These are phyloP conservation scores for Skeletonema tropicum DNA, from an alignment of 108 stramenopile genomes.

Conservation along the genomic window DNA sequence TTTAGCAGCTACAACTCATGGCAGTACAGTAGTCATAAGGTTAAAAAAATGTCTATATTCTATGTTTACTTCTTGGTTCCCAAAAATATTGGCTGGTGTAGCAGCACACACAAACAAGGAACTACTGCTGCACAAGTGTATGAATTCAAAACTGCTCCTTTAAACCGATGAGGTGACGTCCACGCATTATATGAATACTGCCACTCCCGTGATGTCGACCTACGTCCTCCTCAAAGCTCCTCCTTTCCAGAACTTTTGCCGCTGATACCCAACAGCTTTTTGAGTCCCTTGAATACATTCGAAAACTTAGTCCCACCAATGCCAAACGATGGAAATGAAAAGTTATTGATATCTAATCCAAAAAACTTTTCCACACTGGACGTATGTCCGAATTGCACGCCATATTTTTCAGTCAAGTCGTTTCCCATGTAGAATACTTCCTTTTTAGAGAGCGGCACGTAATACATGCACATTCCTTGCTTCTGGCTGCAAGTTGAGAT, in stretches of 20 bases:
- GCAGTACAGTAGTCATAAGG: neutral
- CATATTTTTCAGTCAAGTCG: slow-evolving; percentile 38
- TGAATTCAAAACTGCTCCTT: neutral
- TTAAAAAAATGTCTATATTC: neutral
- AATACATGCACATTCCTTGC: slow-evolving; percentile 78
- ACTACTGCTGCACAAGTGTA: neutral
- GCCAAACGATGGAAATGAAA: neutral
- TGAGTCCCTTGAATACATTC: slow-evolving; percentile 27
- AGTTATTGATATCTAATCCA: neutral
- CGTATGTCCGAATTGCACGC: slow-evolving; percentile 9
- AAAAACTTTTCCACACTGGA: slow-evolving; percentile 15
- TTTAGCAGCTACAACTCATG: neutral
- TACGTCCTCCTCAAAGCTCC: neutral
- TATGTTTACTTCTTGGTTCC: neutral
- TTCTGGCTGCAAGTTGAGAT: slow-evolving; percentile 69
- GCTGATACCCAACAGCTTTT: slow-evolving; percentile 18
- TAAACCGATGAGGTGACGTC: neutral
- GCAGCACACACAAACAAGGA: neutral
- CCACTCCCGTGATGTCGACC: neutral
- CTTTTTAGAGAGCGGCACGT: slow-evolving; percentile 61
- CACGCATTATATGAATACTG: neutral
- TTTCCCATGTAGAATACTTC: slow-evolving; percentile 66
- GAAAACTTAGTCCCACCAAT: slow-evolving; percentile 13
- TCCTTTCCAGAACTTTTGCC: slow-evolving; percentile 1
- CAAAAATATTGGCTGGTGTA: neutral